Base-by-base conservation (phyloP, 345 rosid species). In the Brassica cretica region DNA sequence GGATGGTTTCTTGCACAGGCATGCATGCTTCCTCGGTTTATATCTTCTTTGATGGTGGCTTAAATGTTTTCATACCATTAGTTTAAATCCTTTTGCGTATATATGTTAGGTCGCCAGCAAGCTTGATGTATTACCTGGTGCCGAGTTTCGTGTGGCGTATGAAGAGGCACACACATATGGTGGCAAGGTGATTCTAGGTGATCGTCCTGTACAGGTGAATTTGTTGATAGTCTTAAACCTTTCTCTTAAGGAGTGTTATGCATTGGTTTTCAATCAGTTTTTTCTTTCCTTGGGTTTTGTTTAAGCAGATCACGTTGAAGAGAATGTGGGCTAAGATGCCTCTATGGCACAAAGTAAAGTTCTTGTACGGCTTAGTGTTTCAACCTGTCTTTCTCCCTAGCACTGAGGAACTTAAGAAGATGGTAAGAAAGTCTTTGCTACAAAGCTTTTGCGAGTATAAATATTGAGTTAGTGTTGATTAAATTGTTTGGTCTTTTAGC, bases 271-370 rank as follows among this genome's bases (percentile, higher is more conserved):
- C 19, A 25, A 7, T 29, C 51, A 21, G 25, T 68, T 3, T 39
- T 58, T 53, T 61, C 30, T 37, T 69, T 66, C 12, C 49, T 41
- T 41, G 49, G 51, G 39, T 14, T 70, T 33, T 70, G 64, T 44
- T 21, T 11, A 81, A 74, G 76, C 87, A 94, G 99, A 80, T 94
- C 71, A 95, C 98, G 5, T 73, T 89, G 71, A 75, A 83, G 64
- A 87, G 97, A 84, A 84, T 93, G 24, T 95, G 98, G 98, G 87
- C 61, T 11, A 95, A 88, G 81, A 91, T 95, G 99, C 89, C 94
- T 58, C 89, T 91, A 72, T 90, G 98, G 94, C 94, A 95, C 75
- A 91, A 91, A 86, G 81, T 82, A 53, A 90, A 95, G 77, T 66
- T 95, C 46, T 4, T 95, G 25, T 89, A 84, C 66, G 85, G 90